Percentiles rank a stretch among this genome's conserved stretches.
These are phyloP conservation scores for Colletotrichum incanum DNA, from an alignment of 2,329 filamentous ascomycete species.

Conservation along the genomic window DNA sequence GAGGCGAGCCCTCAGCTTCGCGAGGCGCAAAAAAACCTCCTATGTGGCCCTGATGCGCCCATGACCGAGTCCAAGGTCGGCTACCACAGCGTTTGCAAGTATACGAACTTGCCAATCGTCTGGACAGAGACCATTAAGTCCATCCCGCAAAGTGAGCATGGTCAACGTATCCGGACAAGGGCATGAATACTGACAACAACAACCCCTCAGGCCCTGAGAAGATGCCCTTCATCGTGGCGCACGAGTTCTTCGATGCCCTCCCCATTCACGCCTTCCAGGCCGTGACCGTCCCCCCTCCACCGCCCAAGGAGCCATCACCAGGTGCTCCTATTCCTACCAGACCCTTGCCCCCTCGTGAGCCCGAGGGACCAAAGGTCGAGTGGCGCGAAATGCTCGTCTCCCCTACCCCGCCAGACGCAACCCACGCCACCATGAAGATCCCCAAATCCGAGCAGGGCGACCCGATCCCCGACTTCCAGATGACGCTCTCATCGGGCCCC, in stretches of 20 bases:
- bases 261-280: slow-evolving; percentile 97
- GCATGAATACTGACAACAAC: not conserved
- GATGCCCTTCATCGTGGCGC: slow-evolving; percentile 93
- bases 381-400: slow-evolving; percentile 90
- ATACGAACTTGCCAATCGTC: slow-evolving; percentile 80
- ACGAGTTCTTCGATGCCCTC: slow-evolving; percentile 98
- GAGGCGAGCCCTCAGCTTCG: slow-evolving; percentile 90
- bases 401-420: slow-evolving; percentile 71
- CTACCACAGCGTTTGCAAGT: slow-evolving; percentile 82
- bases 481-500: slow-evolving; percentile 80
- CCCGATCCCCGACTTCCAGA: slow-evolving; percentile 85
- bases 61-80: slow-evolving; percentile 82
- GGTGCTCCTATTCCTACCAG: slow-evolving; percentile 53
- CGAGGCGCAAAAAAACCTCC: slow-evolving; percentile 82
- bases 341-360: slow-evolving; percentile 58
- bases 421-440: slow-evolving; percentile 68
- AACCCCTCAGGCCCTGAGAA: slow-evolving; percentile 70
- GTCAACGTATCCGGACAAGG: slow-evolving; percentile 19
- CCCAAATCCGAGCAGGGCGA: slow-evolving; percentile 67
- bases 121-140: slow-evolving; percentile 93
- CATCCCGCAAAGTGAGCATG: slow-evolving; percentile 76
- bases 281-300: slow-evolving; percentile 60
- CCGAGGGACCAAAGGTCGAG: slow-evolving; percentile 64
- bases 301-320: slow-evolving; percentile 28
- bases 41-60: slow-evolving; percentile 80